These are phyloP conservation scores for Aspergillus sclerotiicarbonarius DNA, from an alignment of 495 filamentous ascomycete genomes.

Conservation along the genomic window DNA sequence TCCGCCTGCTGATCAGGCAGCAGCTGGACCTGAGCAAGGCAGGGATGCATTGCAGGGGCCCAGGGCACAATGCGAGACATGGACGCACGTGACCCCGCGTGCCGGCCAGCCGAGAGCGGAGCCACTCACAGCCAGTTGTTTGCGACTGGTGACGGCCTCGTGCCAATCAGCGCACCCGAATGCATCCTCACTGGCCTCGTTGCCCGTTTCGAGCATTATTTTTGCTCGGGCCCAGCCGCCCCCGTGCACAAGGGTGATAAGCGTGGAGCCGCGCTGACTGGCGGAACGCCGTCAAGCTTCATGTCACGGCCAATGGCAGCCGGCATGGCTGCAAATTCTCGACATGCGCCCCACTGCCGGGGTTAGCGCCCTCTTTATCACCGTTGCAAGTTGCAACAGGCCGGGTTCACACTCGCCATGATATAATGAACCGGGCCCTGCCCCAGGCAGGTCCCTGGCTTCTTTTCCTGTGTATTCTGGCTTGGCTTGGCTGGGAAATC, in stretches of 20 bases:
- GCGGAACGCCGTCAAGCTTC: background rate
- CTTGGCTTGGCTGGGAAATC: too few relatives aligned
- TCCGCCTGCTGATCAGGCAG: too few relatives aligned
- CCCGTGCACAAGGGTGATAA: background rate
- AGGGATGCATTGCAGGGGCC: background rate
- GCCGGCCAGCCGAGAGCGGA: slow-evolving; percentile 10
- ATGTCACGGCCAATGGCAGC: background rate
- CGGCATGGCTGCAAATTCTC: background rate
- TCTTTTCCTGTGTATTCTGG: background rate
- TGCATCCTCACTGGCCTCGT: background rate
- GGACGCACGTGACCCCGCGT: slow-evolving; percentile 1
- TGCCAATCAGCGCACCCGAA: background rate
- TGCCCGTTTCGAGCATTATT: too few relatives aligned
- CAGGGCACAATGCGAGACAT: background rate
- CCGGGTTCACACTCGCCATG: background rate
- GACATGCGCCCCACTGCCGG: background rate
- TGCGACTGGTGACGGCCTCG: background rate
- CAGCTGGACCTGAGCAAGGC: background rate
- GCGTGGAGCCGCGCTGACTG: background rate
- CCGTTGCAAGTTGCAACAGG: background rate
- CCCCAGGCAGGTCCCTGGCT: background rate
- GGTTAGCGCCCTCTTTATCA: background rate
- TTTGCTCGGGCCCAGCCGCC: background rate
- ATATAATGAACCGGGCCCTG: background rate
- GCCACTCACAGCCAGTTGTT: too few relatives aligned